Evolutionary conservation across 345 rosid genomes (phyloP), one percentile per base, ranked within the genome.

Genomic region (Erodium maritimum): DNA sequence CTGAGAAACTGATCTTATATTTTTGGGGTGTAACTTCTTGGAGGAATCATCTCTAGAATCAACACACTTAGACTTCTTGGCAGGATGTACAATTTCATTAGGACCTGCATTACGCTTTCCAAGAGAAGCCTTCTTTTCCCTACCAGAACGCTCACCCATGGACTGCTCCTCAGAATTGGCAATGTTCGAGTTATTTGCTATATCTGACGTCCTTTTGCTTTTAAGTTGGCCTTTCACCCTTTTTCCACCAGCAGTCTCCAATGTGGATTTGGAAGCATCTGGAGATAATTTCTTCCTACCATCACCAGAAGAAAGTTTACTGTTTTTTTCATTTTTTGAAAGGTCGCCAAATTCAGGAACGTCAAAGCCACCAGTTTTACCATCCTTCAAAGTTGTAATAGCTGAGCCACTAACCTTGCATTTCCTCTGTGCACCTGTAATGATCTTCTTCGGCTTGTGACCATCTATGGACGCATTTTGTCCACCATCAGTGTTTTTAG

Each of bases 51-150:
- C 77, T 53, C 71, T 75, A 29, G 5, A 61, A 55, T 72, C 83
- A 53, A 69, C 70, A 73, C 25, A 48, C 73, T 75, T 84, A 29
- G 72, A 60, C 75, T 73, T 84, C 65, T 83, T 91, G 61, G 74
- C 66, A 61, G 77, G 74, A 65, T 55, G 71, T 51, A 62, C 60
- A 69, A 57, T 65, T 65, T 75, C 87, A 67, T 58, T 63, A 18
- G 52, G 21, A 67, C 64, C 78, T 55, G 55, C 51, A 59, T 70
- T 72, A 67, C 76, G 66, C 55, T 73, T 80, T 70, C 65, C 79
- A 56, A 51, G 53, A 2, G 8, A 3, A 14, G 48, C 19, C 22
- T 18, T 71, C 62, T 60, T 79, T 57, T 64, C 80, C 73, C 66
- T 80, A 21, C 66, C 61, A 59, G 64, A 53, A 48, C 46, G 55